A percentile compares a stretch with the other conserved stretches of the same genome.
These are phyloP conservation scores for Glaciozyma martinii DNA, from an alignment of 768 basidiomycete genomes.

Conservation along the genomic window DNA sequence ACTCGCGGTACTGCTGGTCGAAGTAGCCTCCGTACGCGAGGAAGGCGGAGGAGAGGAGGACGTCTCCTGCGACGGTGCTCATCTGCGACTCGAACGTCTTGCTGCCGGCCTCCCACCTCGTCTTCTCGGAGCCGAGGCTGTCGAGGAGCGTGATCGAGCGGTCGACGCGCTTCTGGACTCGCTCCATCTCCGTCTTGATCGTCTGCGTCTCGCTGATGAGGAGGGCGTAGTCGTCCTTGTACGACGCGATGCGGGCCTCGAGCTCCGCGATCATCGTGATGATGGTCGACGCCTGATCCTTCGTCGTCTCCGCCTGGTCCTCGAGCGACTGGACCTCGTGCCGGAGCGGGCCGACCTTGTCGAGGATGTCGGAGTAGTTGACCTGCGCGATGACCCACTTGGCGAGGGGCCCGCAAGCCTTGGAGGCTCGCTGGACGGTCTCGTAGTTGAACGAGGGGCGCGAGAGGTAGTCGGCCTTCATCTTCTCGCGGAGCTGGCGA, in stretches of 20 bases:
- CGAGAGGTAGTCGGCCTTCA: slow-evolving; percentile 88
- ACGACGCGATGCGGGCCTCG: slow-evolving; percentile 79
- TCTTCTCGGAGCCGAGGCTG: slow-evolving; percentile 87
- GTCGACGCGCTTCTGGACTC: slow-evolving; percentile 92
- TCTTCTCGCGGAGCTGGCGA: slow-evolving; percentile 70
- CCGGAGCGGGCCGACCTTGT: slow-evolving; percentile 90
- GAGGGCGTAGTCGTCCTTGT: slow-evolving; percentile 95
- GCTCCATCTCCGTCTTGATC: slow-evolving; percentile 96
- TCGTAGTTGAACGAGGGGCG: slow-evolving; percentile 90
- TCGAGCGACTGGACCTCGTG: slow-evolving; percentile 92
- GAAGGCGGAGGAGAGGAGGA: slow-evolving; percentile 89
- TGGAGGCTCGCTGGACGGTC: slow-evolving; percentile 85
- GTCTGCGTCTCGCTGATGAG: slow-evolving; percentile 95
- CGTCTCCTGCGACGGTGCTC: slow-evolving; percentile 97
- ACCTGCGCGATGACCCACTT: slow-evolving; percentile 99
- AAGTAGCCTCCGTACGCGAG: slow-evolving; percentile 96
- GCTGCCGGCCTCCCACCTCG: slow-evolving; percentile 89
- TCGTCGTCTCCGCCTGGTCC: slow-evolving; percentile 84
- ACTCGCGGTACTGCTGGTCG: slow-evolving; percentile 93
- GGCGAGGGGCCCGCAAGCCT: slow-evolving; percentile 93
- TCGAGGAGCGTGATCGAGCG: slow-evolving; percentile 90
- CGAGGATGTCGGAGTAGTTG: slow-evolving; percentile 89
- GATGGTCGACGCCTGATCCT: slow-evolving; percentile 81
- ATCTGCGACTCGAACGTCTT: slow-evolving; percentile 94
- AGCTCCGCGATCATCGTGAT: slow-evolving; percentile 86